Conservation (phyloP, 2,329 filamentous ascomycete genomes). For the Teratosphaeria pseudoeucalypti region DNA sequence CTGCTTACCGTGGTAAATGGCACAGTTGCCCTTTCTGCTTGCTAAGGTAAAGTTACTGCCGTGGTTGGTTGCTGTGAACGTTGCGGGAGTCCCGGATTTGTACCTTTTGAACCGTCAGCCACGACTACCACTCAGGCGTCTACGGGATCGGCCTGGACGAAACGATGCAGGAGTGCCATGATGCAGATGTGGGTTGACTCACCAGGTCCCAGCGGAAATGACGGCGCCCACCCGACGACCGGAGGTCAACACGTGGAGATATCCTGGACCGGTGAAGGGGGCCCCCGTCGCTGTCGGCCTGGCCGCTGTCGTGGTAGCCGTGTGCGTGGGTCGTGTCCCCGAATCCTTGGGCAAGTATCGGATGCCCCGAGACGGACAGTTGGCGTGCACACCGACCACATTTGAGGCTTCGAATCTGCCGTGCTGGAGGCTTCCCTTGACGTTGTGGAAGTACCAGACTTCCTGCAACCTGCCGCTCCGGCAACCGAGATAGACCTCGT, state of each 20-base stretch:
- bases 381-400: background rate
- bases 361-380: background rate
- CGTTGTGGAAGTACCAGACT: background rate
- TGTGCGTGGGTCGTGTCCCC: background rate
- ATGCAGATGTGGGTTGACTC: background rate
- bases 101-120: background rate
- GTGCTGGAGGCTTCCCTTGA: background rate
- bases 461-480: slow-evolving; percentile 7
- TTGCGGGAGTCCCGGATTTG: background rate
- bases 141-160: background rate
- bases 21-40: slow-evolving; percentile 51
- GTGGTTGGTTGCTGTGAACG: slow-evolving; percentile 23
- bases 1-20: slow-evolving; percentile 34
- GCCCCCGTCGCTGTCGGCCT: background rate
- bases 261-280: background rate
- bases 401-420: background rate
- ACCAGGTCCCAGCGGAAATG: background rate
- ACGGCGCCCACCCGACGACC: background rate
- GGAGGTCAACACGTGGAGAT: background rate
- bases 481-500: slow-evolving; percentile 52
- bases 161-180: background rate
- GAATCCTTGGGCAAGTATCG: background rate
- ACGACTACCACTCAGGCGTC: too few relatives aligned
- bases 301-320: background rate
- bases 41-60: slow-evolving; percentile 44